A percentile compares a stretch with the other conserved stretches of the same genome.
These are phyloP conservation scores for Yamadazyma triangularis DNA, from an alignment of 1,139 yeast genomes.

Conservation along the genomic window DNA sequence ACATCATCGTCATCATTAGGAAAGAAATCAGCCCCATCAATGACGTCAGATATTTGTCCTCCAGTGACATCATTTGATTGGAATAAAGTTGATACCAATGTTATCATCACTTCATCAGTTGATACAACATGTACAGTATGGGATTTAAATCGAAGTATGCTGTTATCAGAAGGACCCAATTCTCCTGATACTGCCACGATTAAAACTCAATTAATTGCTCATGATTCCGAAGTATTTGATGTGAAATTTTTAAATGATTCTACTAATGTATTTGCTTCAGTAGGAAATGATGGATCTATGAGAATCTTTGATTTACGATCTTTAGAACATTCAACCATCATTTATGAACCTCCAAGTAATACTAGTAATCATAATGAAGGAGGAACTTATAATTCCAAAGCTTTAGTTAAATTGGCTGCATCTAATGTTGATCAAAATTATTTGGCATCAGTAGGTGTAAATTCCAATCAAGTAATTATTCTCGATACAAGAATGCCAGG, in stretches of 20 bases:
- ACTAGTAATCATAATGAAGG: constrained; percentile 23
- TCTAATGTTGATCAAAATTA: constrained; percentile 79
- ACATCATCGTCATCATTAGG: background rate
- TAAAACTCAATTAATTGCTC: constrained; percentile 92
- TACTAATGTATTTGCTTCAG: constrained; percentile 81
- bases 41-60: constrained; percentile 46
- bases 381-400: constrained; percentile 37
- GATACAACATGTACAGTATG: constrained; percentile 97
- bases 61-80: constrained; percentile 94
- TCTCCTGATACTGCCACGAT: constrained; percentile 58
- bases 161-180: constrained; percentile 4
- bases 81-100: constrained; percentile 68
- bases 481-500: constrained; percentile 91
- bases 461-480: constrained; percentile 61
- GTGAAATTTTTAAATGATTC: constrained; percentile 78
- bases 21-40: constrained; percentile 1
- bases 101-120: constrained; percentile 79
- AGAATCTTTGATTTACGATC: constrained; percentile 87
- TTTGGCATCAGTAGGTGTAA: constrained; percentile 72
- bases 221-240: constrained; percentile 92
- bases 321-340: constrained; percentile 89
- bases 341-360: constrained; percentile 56
- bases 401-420: constrained; percentile 71
- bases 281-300: constrained; percentile 94
- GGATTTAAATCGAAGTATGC: constrained; percentile 56